Base-by-base conservation (phyloP, 2,329 filamentous ascomycete species). In the Diaporthe vaccinii region DNA sequence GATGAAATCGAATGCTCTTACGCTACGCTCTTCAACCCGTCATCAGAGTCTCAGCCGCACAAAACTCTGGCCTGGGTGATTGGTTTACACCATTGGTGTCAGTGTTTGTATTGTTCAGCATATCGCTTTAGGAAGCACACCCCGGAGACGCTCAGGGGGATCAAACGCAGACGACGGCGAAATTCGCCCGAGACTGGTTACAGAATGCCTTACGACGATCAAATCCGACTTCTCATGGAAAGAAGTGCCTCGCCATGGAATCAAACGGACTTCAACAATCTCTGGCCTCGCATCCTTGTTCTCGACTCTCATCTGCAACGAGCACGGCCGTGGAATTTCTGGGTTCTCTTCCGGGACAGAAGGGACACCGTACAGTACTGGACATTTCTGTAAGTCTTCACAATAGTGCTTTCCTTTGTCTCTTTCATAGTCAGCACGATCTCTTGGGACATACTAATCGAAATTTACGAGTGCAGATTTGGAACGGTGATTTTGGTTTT, bases 301-400 rank as follows among this genome's bases (percentile, higher is more conserved):
- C 20, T 51, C 9, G 44, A 67, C 22, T 0, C 44, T 10, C 62
- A 67, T 7, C 44, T 67, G 3, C 62, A 51, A 51, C 7, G 8
- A n/a, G 62, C 62, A 20, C 62, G 41, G 28, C 41, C 62, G 17
- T 67, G 62, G 62, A 51, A 67, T 6, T 67, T 67, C 17, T 67
- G 62, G 28, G 62, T 36, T 6, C 62, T 51, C 9, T 51, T 67
- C 44, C 28, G 62, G 4, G 41, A 65, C 41, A 65, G 10, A 2
- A 65, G 41, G 10, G 41, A 65, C 1, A 65, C 61, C 0, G 41
- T 65, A 22, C 41, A 65, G 17, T 49, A 65, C 8, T 49, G 61
- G 61, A 49, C 41, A 9, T 65, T 65, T 46, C 28, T 65, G 61
- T 65, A 17, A 49, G 61, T 49, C 25, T 9, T 22, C 2, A n/a